Conservation (phyloP, 129 eudicot genomes). For the Pulicaria dysenterica region DNA sequence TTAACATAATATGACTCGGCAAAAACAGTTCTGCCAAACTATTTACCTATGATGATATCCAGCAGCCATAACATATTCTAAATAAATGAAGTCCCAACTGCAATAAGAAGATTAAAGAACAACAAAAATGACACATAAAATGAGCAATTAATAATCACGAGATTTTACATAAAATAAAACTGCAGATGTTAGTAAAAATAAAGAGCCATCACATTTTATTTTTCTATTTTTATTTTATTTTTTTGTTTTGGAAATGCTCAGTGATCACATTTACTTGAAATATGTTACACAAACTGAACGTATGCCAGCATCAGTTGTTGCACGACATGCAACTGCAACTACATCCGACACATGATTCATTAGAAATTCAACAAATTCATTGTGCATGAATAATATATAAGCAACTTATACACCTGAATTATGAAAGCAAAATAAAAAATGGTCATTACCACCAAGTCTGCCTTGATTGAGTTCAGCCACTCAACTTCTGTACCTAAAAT, state of each 20-base stretch:
- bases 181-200: too few species aligned
- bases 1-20: not conserved
- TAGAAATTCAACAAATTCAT: not conserved
- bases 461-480: conserved; percentile 96
- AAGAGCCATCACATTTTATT: too few species aligned
- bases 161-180: too few species aligned
- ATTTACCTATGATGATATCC: conserved; percentile 89
- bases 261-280: conserved; percentile 60
- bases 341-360: conserved; percentile 71
- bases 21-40: conserved; percentile 81
- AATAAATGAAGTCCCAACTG: conserved; percentile 99
- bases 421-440: not conserved
- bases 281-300: conserved; percentile 94
- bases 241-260: not conserved
- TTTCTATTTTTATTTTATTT: too few species aligned
- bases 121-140: not conserved
- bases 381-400: not conserved
- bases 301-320: conserved; percentile 98
- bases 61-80: conserved; percentile 97
- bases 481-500: conserved; percentile 84
- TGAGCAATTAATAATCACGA: not conserved
- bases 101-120: conserved; percentile 21
- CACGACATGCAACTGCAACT: conserved; percentile 98
- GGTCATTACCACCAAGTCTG: conserved; percentile 84
- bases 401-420: conserved; percentile 5